Percentiles rank a stretch among this genome's conserved stretches.
Evolutionary conservation across 179 eudicot genomes (phyloP).

Genomic region (Beta corolliflora): DNA sequence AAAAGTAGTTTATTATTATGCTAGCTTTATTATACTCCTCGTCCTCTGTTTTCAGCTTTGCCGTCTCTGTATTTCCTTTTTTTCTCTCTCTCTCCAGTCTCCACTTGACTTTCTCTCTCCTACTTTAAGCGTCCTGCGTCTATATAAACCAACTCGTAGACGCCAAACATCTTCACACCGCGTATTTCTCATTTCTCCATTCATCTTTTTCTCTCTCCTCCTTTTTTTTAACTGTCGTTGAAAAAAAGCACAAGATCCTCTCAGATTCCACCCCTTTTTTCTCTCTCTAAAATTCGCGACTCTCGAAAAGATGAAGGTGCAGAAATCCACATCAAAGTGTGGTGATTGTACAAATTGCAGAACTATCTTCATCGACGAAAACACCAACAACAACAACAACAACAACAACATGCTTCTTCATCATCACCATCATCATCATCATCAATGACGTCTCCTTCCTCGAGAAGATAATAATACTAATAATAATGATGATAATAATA

Average conservation of each 20-base stretch:
- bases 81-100: background rate
- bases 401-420: background rate
- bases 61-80: constrained; percentile 1
- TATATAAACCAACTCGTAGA: constrained; percentile 11
- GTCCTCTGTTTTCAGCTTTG: background rate
- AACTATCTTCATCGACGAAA: constrained; percentile 11
- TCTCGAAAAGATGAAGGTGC: constrained; percentile 30
- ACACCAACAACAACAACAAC: too few species aligned
- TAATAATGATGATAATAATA: background rate
- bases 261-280: constrained; percentile 7
- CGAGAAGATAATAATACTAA: background rate
- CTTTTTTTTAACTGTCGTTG: background rate
- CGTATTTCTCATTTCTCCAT: constrained; percentile 3
- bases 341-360: constrained; percentile 32
- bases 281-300: constrained; percentile 6
- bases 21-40: background rate
- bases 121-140: background rate
- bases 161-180: constrained; percentile 26
- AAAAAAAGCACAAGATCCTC: background rate
- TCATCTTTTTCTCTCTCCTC: too few species aligned
- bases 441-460: background rate
- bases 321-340: constrained; percentile 9
- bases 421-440: background rate
- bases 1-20: background rate
- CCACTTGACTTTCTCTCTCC: constrained; percentile 14